Evolutionary conservation across 306 rosid species (phyloP).

Genomic region (Rosa multiflora): DNA sequence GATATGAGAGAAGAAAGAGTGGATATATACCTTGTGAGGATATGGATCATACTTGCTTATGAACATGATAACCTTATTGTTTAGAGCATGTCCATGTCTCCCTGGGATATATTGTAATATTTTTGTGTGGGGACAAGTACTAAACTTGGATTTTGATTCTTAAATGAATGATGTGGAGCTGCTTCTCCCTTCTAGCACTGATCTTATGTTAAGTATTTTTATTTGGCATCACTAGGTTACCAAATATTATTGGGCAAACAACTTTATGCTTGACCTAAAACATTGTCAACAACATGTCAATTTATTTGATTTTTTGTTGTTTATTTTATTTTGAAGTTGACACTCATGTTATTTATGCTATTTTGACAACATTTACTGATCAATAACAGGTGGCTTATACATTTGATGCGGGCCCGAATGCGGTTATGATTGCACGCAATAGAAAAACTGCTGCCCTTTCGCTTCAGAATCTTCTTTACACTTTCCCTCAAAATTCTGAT

Average conservation of each 20-base stretch:
- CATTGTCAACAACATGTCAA: neutral
- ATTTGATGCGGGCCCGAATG: conserved; percentile 99
- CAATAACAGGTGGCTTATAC: conserved; percentile 87
- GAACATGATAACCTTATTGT: neutral
- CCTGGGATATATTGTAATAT: neutral
- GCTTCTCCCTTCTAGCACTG: neutral
- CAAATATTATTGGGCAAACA: neutral
- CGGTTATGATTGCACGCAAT: conserved; percentile 83
- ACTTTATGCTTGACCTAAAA: neutral
- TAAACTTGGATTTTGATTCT: neutral
- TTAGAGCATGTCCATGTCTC: neutral
- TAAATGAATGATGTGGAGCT: neutral
- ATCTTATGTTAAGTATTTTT: neutral
- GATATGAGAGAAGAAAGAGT: no score
- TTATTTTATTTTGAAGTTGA: neutral
- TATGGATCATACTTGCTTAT: neutral
- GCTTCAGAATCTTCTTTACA: conserved; percentile 82
- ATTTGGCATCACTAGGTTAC: neutral
- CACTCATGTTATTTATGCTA: neutral
- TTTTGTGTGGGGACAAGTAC: neutral
- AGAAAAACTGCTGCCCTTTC: conserved; percentile 75
- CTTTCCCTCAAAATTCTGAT: conserved; percentile 84
- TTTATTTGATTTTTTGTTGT: neutral
- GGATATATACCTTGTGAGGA: no score
- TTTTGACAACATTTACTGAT: conserved; percentile 10